Conservation (phyloP, 2,329 filamentous ascomycete species). For the Chaetomium sp. region DNA sequence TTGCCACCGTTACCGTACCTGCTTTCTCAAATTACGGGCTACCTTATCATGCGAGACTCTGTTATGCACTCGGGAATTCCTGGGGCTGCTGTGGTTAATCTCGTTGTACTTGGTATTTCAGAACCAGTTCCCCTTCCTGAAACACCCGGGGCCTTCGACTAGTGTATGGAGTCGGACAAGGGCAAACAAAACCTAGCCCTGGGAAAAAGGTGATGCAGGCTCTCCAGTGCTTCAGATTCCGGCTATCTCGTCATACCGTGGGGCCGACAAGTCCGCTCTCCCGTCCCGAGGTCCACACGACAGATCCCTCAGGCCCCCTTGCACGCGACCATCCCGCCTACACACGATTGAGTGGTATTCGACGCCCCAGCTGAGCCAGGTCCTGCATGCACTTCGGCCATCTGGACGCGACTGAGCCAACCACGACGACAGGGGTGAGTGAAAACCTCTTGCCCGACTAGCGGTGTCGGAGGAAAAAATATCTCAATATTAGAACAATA, state of each 20-base stretch:
- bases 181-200: not conserved
- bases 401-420: not conserved
- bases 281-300: conserved; percentile 16
- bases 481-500: not conserved
- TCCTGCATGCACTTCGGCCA: conserved; percentile 10
- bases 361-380: not conserved
- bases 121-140: not conserved
- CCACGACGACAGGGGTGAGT: not conserved
- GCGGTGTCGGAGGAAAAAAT: not conserved
- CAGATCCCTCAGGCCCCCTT: not conserved
- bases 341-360: conserved; percentile 13
- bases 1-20: not conserved
- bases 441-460: not conserved
- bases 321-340: conserved; percentile 13
- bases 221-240: not conserved
- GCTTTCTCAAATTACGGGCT: not conserved
- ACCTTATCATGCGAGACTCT: not conserved
- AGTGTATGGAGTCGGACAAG: not conserved
- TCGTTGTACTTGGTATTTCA: not conserved
- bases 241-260: not conserved
- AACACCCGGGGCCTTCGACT: not conserved
- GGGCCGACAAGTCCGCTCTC: conserved; percentile 10
- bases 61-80: not conserved
- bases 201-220: not conserved
- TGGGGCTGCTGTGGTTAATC: not conserved